Conservation (phyloP, 2,329 filamentous ascomycete species). For the Trichoderma aggressivum region DNA sequence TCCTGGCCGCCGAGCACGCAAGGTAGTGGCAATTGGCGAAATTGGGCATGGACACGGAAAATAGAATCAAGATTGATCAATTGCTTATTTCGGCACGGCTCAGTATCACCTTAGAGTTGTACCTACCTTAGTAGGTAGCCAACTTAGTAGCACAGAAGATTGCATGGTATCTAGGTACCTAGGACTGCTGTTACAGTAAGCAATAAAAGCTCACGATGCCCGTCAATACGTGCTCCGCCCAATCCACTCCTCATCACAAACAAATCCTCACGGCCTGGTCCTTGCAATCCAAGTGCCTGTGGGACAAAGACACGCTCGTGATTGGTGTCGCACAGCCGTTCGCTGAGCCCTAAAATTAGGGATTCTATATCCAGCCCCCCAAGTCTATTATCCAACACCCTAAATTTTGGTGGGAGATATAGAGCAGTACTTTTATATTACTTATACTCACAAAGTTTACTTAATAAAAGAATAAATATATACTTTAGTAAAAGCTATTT, state of each 20-base stretch:
- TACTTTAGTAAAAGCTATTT: too few relatives aligned
- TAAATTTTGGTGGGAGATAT: too few relatives aligned
- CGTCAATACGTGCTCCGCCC: not conserved
- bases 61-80: not conserved
- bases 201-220: not conserved
- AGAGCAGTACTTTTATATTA: too few relatives aligned
- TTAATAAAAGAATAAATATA: too few relatives aligned
- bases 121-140: too few relatives aligned
- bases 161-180: not conserved
- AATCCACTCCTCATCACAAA: not conserved
- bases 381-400: too few relatives aligned
- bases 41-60: not conserved
- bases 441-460: too few relatives aligned
- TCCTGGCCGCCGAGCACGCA: constrained; percentile 2
- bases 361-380: too few relatives aligned
- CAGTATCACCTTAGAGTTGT: too few relatives aligned
- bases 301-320: not conserved
- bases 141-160: not conserved
- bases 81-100: not conserved
- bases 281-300: not conserved
- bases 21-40: not conserved
- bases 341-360: constrained; percentile 4
- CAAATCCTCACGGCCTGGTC: not conserved
- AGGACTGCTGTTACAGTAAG: too few relatives aligned
- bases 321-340: not conserved